phyloP scores from a whole-genome alignment of 441 rosid species.

The Erysimum pusillum region DNA sequence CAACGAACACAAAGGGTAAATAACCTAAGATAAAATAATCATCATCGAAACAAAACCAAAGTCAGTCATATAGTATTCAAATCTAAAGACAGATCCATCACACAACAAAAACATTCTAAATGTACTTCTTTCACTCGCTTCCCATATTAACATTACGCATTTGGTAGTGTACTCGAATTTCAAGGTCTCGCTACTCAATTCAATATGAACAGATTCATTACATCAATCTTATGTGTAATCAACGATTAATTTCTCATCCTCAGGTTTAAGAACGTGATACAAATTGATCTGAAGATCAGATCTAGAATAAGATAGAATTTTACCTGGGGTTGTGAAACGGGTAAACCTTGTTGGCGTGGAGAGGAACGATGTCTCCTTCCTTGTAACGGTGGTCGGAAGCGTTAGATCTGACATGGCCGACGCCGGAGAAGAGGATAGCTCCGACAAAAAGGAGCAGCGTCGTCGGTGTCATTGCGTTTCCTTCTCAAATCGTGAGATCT shows the following conservation, averaged over 20 bases:
- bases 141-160: not conserved
- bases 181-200: constrained; percentile 1
- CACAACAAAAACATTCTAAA: constrained; percentile 1
- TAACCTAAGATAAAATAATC: too few relatives aligned
- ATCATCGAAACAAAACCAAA: constrained; percentile 11
- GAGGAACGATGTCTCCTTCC: constrained; percentile 61
- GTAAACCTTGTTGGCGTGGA: constrained; percentile 71
- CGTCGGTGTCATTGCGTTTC: constrained; percentile 44
- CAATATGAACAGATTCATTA: constrained; percentile 23
- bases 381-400: constrained; percentile 62
- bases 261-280: not conserved
- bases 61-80: constrained; percentile 11
- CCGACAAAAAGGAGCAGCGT: constrained; percentile 43
- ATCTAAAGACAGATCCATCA: constrained; percentile 32
- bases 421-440: constrained; percentile 45
- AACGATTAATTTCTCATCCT: constrained; percentile 9
- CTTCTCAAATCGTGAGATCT: constrained; percentile 44
- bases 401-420: constrained; percentile 51
- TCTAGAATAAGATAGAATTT: constrained; percentile 11
- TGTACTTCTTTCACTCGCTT: constrained; percentile 12
- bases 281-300: constrained; percentile 44
- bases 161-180: not conserved
- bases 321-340: constrained; percentile 69
- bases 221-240: not conserved
- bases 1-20: too few relatives aligned